Conservation (phyloP, 805 yeast species). For the Candida alai region DNA sequence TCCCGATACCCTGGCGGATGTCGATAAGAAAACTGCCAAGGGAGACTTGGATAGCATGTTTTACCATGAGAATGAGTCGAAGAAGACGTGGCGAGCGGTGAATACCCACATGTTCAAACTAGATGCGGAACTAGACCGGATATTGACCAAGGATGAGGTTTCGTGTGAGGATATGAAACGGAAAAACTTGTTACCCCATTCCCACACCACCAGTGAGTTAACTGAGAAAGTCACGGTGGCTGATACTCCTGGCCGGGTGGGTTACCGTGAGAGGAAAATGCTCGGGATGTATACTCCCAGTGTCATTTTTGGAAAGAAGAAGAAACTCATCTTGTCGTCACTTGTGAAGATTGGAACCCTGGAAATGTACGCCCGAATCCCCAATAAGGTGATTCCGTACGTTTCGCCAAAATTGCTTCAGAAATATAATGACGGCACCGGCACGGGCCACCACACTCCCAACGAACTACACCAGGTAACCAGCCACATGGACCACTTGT, state of each 20-base stretch:
- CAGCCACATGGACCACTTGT: constrained; percentile 26
- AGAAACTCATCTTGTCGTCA: constrained; percentile 33
- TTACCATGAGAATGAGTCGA: no score
- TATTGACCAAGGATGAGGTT: constrained; percentile 23
- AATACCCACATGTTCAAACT: constrained; percentile 25
- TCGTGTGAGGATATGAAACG: constrained; percentile 27
- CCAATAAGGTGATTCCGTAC: constrained; percentile 31
- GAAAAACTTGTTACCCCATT: constrained; percentile 22
- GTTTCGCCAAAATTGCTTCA: constrained; percentile 34
- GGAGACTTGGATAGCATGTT: no score
- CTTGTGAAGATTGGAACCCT: constrained; percentile 30
- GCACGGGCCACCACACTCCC: constrained; percentile 11
- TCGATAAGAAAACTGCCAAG: no score
- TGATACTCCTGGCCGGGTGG: constrained; percentile 1
- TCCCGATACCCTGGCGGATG: no score
- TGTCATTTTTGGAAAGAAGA: constrained; percentile 31
- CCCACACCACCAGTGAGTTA: constrained; percentile 3
- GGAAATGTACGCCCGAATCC: constrained; percentile 31
- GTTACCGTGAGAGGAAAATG: constrained; percentile 20
- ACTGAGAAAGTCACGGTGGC: constrained; percentile 5
- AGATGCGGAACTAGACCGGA: constrained; percentile 34
- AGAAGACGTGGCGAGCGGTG: constrained; percentile 32
- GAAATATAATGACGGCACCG: constrained; percentile 32
- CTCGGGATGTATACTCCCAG: constrained; percentile 21
- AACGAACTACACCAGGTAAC: constrained; percentile 15